Base-by-base conservation (phyloP, 768 basidiomycete genomes). In the Boletales sp. region DNA sequence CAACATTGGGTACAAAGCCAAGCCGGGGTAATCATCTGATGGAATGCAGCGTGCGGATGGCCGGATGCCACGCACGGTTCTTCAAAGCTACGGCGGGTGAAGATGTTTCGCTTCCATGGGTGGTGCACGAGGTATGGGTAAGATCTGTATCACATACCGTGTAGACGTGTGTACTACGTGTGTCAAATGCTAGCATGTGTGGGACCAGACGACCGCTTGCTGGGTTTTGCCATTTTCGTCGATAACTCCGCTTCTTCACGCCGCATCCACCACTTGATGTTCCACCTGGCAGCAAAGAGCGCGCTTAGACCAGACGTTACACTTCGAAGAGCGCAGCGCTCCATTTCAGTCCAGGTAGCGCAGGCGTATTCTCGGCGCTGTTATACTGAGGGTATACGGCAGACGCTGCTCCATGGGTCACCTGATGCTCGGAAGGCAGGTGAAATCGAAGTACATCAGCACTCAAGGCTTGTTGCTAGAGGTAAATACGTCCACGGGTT, bases 401-500 rank as follows among this genome's bases (percentile, higher is more conserved):
- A 94, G 92, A 82, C 87, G 17, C 66, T 99, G 48, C 73, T 99
- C 50, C 94, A 98, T 69, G 97, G 97, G n/a, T 94, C 91, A 29
- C 84, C 84, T 40, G 85, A 93, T 62, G 94, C 94, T 40, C 87
- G 90, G 70, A 76, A 79, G 61, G 90, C 84, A 39, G 89, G 92
- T 36, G 88, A 90, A 43, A 70, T 82, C 34, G 85, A 87, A 50
- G 72, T 79, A 40, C 80, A 81, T 49, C 90, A 94, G 62, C 94
- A 98, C 66, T 94, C 91, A 2, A 79, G 83, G 59, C 71, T 94
- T 8, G 87, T 99, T 36, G 95, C 90, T 31, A 76, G 95, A 51
- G 92, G 94, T 40, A 98, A 98, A 76, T 94, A 94, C 65, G 79
- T 94, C 31, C 93, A 95, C 67, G 89, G 85, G 12, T 84, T 95